A percentile compares a stretch with the other conserved stretches of the same genome.
Conservation (phyloP, 257 asterid genomes). For the Gardenia jasminoides region DNA sequence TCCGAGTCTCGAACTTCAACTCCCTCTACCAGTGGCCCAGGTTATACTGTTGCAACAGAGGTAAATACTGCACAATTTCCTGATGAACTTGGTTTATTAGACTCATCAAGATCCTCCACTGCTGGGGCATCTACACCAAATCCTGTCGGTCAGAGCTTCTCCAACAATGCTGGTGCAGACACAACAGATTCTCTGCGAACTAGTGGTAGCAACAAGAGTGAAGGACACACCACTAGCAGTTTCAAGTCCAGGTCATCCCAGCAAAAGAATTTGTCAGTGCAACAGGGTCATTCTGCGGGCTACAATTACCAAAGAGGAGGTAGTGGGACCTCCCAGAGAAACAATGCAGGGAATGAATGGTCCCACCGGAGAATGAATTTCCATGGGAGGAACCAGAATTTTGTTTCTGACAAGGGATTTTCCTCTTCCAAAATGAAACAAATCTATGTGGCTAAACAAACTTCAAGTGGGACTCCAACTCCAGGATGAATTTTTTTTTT, state of each 20-base stretch:
- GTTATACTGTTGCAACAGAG: slow-evolving; percentile 37
- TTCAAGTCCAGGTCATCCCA: slow-evolving; percentile 39
- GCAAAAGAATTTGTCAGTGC: slow-evolving; percentile 46
- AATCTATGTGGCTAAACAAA: slow-evolving; percentile 85
- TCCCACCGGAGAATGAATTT: slow-evolving; percentile 68
- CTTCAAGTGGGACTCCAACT: slow-evolving; percentile 41
- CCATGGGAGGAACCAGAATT: slow-evolving; percentile 70
- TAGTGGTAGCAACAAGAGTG: slow-evolving; percentile 23
- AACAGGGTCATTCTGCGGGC: slow-evolving; percentile 44
- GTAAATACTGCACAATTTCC: slow-evolving; percentile 43
- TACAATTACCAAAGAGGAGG: slow-evolving; percentile 59
- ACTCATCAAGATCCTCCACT: slow-evolving; percentile 38
- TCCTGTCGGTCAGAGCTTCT: slow-evolving; percentile 33
- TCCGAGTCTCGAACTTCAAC: slow-evolving; percentile 53
- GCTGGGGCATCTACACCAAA: slow-evolving; percentile 41
- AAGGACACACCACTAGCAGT: slow-evolving; percentile 36
- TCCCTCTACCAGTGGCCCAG: slow-evolving; percentile 43
- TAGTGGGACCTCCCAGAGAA: slow-evolving; percentile 43
- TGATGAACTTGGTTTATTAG: slow-evolving; percentile 51
- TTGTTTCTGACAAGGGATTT: slow-evolving; percentile 53
- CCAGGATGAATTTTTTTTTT: slow-evolving; percentile 38
- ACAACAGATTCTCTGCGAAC: slow-evolving; percentile 32
- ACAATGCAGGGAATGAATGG: slow-evolving; percentile 60
- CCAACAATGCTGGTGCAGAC: slow-evolving; percentile 39
- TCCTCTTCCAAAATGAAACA: slow-evolving; percentile 68